phyloP scores from a whole-genome alignment of 139 green algal species.

The Limnomonas spitsbergensis region DNA sequence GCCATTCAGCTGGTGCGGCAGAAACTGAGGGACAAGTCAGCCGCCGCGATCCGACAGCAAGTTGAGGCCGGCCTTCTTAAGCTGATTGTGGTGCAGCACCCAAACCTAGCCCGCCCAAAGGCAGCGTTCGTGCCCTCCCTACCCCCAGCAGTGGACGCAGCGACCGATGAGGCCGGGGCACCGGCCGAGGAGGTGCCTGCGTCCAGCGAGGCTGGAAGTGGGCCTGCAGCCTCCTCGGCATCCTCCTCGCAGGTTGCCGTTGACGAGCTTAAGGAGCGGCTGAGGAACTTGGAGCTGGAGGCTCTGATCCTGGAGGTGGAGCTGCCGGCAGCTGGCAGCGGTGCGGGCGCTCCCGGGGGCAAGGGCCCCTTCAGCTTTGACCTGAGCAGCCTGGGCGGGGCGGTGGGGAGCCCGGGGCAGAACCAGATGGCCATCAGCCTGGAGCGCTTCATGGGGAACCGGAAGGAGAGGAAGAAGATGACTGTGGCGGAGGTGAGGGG shows the following conservation, averaged over 20 bases:
- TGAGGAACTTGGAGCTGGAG: conserved; percentile 63
- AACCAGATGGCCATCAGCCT: conserved; percentile 28
- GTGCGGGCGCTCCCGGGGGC: not conserved
- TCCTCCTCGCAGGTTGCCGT: not conserved
- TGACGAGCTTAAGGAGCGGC: conserved; percentile 19
- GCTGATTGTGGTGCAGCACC: conserved; percentile 11
- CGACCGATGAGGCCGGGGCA: not conserved
- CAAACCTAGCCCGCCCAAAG: not conserved
- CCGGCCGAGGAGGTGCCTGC: not conserved
- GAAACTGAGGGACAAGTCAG: conserved; percentile 29
- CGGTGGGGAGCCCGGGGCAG: not conserved
- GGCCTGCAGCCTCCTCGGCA: not conserved
- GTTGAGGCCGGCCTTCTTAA: conserved; percentile 23
- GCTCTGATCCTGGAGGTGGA: conserved; percentile 67
- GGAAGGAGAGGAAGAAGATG: conserved; percentile 28
- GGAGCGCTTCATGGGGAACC: conserved; percentile 17
- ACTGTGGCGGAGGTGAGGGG: conserved; percentile 51
- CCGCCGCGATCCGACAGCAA: not conserved
- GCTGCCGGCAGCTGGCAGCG: conserved; percentile 34
- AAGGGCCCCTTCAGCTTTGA: not conserved
- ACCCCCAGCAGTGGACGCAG: not conserved
- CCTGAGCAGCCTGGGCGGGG: not conserved
- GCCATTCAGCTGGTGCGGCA: conserved; percentile 71
- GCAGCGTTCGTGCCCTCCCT: too few species aligned
- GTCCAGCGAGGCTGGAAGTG: not conserved